Percentiles rank a stretch among this genome's conserved stretches.
Conservation (phyloP, 2,329 filamentous ascomycete species). For the Colletotrichum horii region DNA sequence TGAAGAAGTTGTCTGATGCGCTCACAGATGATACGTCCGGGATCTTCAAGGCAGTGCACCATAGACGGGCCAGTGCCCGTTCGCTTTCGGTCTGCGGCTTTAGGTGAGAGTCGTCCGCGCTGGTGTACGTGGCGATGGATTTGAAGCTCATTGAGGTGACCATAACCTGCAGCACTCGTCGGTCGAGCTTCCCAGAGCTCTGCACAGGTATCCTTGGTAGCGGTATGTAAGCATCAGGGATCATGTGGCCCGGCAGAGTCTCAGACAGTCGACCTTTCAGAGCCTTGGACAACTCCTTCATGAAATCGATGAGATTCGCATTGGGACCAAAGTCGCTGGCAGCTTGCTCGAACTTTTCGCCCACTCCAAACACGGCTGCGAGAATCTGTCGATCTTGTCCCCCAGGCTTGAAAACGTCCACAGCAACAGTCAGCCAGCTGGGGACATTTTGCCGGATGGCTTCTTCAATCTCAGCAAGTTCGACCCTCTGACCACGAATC, state of each 20-base stretch:
- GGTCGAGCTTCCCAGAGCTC: conserved; percentile 3
- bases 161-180: background rate
- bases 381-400: background rate
- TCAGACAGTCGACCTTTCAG: background rate
- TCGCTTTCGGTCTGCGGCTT: background rate
- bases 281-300: background rate
- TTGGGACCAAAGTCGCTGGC: background rate
- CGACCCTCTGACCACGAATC: conserved; percentile 55
- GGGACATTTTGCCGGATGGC: background rate
- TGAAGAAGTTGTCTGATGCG: conserved; percentile 23
- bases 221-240: background rate
- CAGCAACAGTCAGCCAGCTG: background rate
- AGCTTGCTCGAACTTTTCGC: background rate
- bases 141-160: background rate
- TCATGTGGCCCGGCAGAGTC: background rate
- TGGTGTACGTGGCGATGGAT: background rate
- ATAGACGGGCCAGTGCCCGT: background rate
- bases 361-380: background rate
- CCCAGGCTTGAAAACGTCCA: background rate
- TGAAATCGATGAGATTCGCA: background rate
- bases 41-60: conserved; percentile 13
- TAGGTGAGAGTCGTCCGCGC: background rate
- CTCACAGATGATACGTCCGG: background rate
- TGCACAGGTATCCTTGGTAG: background rate
- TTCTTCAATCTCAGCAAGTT: conserved; percentile 32